Evolutionary conservation across 176 grass and related monocot genomes (phyloP).

Genomic region (Oryza meyeriana): DNA sequence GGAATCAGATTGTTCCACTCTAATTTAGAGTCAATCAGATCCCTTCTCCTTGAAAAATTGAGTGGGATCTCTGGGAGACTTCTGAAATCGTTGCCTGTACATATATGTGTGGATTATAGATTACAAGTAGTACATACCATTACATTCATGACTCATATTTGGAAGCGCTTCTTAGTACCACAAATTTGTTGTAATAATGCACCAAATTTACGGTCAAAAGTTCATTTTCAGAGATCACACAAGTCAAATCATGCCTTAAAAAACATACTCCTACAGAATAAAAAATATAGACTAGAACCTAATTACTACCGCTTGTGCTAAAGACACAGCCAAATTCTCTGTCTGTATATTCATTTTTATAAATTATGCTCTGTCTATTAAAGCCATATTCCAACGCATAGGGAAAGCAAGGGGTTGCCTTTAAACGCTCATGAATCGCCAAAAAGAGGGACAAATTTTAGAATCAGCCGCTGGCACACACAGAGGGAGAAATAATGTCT

Average conservation of each 20-base stretch:
- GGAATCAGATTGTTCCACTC: no score
- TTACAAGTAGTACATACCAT: no score
- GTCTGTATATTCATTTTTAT: background rate
- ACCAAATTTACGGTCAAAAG: background rate
- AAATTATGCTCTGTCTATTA: background rate
- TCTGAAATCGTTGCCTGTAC: no score
- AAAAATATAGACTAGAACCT: background rate
- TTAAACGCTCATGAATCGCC: background rate
- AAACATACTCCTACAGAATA: background rate
- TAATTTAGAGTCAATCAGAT: no score
- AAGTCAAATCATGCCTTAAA: background rate
- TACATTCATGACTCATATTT: background rate
- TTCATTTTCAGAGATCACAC: background rate
- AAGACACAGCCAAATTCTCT: background rate
- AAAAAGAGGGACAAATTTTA: slow-evolving; percentile 4
- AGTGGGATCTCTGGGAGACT: no score
- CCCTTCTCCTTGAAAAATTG: no score
- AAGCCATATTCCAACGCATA: background rate
- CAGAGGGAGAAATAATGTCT: background rate
- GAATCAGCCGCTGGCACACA: background rate
- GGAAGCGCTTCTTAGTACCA: background rate
- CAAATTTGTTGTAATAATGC: background rate
- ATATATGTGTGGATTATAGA: no score
- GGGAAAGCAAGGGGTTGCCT: background rate
- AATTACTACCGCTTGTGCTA: background rate